Base-by-base conservation (phyloP, 305 asterid genomes). In the Rubia balearica region DNA sequence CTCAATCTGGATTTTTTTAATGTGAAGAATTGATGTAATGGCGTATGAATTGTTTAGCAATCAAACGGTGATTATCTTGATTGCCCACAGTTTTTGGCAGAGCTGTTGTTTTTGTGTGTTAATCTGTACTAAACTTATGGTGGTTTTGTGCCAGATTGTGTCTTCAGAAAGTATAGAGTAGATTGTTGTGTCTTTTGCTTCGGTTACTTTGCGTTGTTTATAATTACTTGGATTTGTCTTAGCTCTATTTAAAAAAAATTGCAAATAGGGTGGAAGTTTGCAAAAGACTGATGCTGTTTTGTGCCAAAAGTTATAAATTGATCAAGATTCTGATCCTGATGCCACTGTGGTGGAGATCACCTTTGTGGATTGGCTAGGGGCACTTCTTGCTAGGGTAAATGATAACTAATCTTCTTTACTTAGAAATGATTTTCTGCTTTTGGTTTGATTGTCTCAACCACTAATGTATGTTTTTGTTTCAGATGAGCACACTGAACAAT, bases 361-460 rank as follows among this genome's bases (percentile, higher is more conserved):
- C 61, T 93, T 90, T 61, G 98, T 97, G 71, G 96, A 93, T 81
- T 96, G 97, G 60, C 96, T 93, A 16, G 98, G 97, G 74, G 89
- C 96, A 74, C 97, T 90, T 68, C 84, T 93, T 22, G 98, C 90
- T 83, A 93, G 96, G 1, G 98, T 93, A 83, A 14, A 5, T 62
- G 17, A 62, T 62, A 33, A 36, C 22, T 16, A 36, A 36, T 62
- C 13, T 62, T 36, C 40, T 57, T 63, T 4, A 11, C 0, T 42
- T 9, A 42, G 30, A 10, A 59, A 8, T 38, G 17, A 22, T 2
- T 8, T 61, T 21, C 16, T 67, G n/a, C 61, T 40, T 33, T 73
- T 21, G 57, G 21, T 14, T 30, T 68, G 17, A 22, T 49, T 42
- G 46, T 42, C 12, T 0, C 38, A 61, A 5, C 27, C 12, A 14